phyloP scores from a whole-genome alignment of 495 filamentous ascomycete species.

The Amniculicola lignicola region DNA sequence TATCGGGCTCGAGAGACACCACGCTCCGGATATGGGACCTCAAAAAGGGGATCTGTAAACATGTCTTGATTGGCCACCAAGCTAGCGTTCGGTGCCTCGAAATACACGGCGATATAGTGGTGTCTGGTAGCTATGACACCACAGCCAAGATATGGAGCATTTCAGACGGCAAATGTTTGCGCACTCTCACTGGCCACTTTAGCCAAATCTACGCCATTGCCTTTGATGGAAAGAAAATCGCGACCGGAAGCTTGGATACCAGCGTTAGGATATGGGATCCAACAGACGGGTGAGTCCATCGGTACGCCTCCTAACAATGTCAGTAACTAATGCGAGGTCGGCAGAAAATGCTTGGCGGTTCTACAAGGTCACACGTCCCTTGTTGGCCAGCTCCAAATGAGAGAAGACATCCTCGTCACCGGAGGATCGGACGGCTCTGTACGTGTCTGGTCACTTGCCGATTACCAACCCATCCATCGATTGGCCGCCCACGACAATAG shows the following conservation, averaged over 20 bases:
- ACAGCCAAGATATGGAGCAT: conserved; percentile 98
- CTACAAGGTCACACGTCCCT: conserved; percentile 95
- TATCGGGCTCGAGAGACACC: conserved; percentile 93
- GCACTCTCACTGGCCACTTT: conserved; percentile 91
- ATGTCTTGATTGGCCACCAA: conserved; percentile 92
- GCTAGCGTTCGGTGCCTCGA: conserved; percentile 94
- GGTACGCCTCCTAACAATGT: conserved; percentile 11
- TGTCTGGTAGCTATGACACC: conserved; percentile 96
- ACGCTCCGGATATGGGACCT: conserved; percentile 96
- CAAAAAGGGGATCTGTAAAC: conserved; percentile 75
- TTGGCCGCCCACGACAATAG: conserved; percentile 98
- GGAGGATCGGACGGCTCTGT: conserved; percentile 95
- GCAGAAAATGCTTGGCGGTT: conserved; percentile 78
- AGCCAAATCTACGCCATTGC: conserved; percentile 99
- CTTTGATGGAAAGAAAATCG: conserved; percentile 87
- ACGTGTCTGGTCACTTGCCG: conserved; percentile 87
- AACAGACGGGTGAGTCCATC: conserved; percentile 65
- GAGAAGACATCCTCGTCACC: conserved; percentile 88
- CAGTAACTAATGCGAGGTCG: conserved; percentile 32
- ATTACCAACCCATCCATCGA: conserved; percentile 85
- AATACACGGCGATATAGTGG: conserved; percentile 91
- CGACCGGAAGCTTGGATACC: conserved; percentile 95
- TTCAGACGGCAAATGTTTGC: conserved; percentile 81
- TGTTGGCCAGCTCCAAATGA: conserved; percentile 96
- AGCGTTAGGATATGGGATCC: conserved; percentile 98